Conservation (phyloP, 805 yeast species). For the Wickerhamiella nectarea region DNA sequence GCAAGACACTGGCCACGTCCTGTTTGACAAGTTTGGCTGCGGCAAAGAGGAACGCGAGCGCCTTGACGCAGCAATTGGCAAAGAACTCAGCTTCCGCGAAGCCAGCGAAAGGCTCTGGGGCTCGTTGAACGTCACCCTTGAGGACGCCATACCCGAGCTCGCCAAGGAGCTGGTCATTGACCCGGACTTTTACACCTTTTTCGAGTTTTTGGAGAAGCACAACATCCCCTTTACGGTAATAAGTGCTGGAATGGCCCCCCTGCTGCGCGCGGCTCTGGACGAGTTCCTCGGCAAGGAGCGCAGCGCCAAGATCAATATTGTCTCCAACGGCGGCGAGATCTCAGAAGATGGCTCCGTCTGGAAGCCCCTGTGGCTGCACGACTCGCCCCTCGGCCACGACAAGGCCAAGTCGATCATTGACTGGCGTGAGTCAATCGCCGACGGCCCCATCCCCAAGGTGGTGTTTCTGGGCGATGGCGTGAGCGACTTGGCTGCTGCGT, state of each 20-base stretch:
- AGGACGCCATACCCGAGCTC: conserved; percentile 27
- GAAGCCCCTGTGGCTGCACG: conserved; percentile 33
- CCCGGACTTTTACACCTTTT: conserved; percentile 28
- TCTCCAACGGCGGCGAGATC: conserved; percentile 31
- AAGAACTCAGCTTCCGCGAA: conserved; percentile 28
- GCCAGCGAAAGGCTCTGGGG: conserved; percentile 35
- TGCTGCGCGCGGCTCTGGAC: conserved; percentile 30
- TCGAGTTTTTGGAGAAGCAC: conserved; percentile 28
- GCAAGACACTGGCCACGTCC: conserved; percentile 35
- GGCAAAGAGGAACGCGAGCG: conserved; percentile 28
- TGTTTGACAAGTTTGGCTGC: conserved; percentile 32
- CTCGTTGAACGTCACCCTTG: conserved; percentile 29
- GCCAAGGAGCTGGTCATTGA: conserved; percentile 28
- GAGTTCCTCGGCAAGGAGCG: conserved; percentile 29
- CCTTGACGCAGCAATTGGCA: conserved; percentile 29
- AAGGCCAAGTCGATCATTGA: conserved; percentile 31
- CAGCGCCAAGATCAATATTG: conserved; percentile 28
- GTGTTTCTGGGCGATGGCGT: conserved; percentile 47
- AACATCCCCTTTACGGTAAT: conserved; percentile 31
- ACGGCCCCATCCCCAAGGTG: conserved; percentile 32
- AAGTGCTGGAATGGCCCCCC: conserved; percentile 32
- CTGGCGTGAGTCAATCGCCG: conserved; percentile 20
- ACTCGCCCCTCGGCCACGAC: conserved; percentile 32
- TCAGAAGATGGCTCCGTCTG: conserved; percentile 27
- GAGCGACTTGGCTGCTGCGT: conserved; percentile 34